A percentile compares a stretch with the other conserved stretches of the same genome.
Evolutionary conservation across 495 filamentous ascomycete genomes (phyloP).

Genomic region (Lepidopterella palustris): DNA sequence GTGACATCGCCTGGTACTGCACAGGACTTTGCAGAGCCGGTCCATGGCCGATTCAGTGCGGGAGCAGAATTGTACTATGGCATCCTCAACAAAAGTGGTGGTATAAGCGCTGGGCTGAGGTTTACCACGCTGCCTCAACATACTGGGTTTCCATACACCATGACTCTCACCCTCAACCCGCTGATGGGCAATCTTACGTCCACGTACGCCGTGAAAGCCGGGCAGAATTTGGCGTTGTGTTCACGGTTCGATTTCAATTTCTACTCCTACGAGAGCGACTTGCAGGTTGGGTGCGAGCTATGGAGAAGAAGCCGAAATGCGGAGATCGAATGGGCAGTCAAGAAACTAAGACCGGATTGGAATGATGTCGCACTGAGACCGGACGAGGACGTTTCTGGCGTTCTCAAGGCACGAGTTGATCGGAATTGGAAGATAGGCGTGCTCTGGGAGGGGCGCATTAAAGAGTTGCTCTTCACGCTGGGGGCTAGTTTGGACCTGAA

Average conservation of each 20-base stretch:
- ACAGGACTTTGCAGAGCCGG: conserved; percentile 17
- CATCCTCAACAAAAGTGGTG: conserved; percentile 81
- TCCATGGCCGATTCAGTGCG: conserved; percentile 37
- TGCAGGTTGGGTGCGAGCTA: conserved; percentile 82
- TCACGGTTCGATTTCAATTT: conserved; percentile 95
- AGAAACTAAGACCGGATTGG: conserved; percentile 32
- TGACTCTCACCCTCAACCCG: conserved; percentile 73
- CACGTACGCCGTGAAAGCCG: conserved; percentile 83
- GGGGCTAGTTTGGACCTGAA: conserved; percentile 70
- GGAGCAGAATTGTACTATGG: conserved; percentile 97
- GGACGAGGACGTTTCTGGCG: conserved; percentile 65
- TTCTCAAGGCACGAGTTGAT: conserved; percentile 84
- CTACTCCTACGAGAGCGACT: conserved; percentile 93
- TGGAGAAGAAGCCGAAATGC: conserved; percentile 56
- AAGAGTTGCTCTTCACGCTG: conserved; percentile 86
- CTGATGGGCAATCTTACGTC: conserved; percentile 86
- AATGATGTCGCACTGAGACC: conserved; percentile 4
- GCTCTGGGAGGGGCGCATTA: conserved; percentile 89
- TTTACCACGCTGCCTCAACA: conserved; percentile 89
- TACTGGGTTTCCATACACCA: conserved; percentile 80
- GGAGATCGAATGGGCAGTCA: conserved; percentile 39
- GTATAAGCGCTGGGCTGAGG: conserved; percentile 71
- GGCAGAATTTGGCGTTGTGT: conserved; percentile 71
- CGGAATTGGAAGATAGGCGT: conserved; percentile 77
- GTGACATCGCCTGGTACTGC: conserved; percentile 13